These are phyloP conservation scores for Agaricales sp. DNA, from an alignment of 1,284 basidiomycete genomes.

Conservation along the genomic window DNA sequence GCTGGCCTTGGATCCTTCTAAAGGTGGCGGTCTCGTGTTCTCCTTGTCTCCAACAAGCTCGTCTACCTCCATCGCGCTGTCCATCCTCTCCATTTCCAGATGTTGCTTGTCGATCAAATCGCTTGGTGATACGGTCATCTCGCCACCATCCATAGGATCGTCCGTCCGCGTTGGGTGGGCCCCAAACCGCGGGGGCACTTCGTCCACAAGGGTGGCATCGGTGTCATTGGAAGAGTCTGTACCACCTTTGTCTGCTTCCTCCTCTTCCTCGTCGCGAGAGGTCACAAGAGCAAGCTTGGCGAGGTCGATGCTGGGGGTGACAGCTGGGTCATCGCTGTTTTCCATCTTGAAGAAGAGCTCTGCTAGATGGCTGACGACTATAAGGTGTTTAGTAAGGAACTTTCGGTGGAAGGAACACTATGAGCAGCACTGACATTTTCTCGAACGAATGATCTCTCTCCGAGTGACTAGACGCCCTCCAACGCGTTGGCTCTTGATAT, in stretches of 20 bases:
- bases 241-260: constrained; percentile 59
- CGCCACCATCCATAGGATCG: constrained; percentile 9
- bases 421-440: constrained; percentile 52
- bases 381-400: too few species aligned
- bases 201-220: constrained; percentile 76
- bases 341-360: constrained; percentile 75
- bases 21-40: too few species aligned
- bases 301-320: constrained; percentile 79
- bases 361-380: constrained; percentile 74
- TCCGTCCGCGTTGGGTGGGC: constrained; percentile 8
- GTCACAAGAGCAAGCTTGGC: constrained; percentile 91
- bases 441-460: constrained; percentile 73
- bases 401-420: constrained; percentile 2
- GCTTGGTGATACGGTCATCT: constrained; percentile 27
- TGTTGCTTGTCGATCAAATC: constrained; percentile 68
- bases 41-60: too few species aligned
- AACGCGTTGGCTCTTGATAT: constrained; percentile 72
- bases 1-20: too few species aligned
- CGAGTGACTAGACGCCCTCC: constrained; percentile 78
- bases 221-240: constrained; percentile 78
- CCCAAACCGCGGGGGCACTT: constrained; percentile 33
- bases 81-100: constrained; percentile 33
- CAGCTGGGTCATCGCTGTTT: constrained; percentile 50
- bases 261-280: constrained; percentile 82
- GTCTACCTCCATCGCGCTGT: constrained; percentile 40